phyloP scores from a whole-genome alignment of 805 yeast genomes.

The Lachancea nothofagi region DNA sequence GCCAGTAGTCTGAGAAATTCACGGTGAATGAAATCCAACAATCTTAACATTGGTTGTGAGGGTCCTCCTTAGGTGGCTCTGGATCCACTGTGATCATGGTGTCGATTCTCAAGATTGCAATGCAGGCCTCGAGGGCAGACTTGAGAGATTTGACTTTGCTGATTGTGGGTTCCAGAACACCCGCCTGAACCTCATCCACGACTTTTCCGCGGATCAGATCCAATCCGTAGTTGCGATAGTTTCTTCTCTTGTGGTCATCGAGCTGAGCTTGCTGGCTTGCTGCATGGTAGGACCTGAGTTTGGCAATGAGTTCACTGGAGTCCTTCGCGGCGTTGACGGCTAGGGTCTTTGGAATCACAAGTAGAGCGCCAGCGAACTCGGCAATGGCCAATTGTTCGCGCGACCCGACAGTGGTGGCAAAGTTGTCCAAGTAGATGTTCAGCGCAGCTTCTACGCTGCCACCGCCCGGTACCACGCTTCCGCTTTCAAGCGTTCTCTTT shows the following conservation, averaged over 20 bases:
- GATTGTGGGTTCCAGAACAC: constrained; percentile 93
- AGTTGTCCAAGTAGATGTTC: constrained; percentile 89
- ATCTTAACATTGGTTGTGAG: constrained; percentile 7
- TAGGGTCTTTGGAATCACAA: constrained; percentile 91
- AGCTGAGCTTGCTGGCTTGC: constrained; percentile 83
- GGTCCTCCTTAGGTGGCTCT: constrained; percentile 78
- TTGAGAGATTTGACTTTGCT: constrained; percentile 89
- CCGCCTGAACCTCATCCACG: constrained; percentile 74
- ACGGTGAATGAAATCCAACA: neutral
- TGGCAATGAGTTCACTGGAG: constrained; percentile 89
- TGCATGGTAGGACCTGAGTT: constrained; percentile 92
- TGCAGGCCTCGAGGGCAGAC: constrained; percentile 96
- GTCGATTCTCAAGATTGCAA: constrained; percentile 94
- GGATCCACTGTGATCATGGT: constrained; percentile 98
- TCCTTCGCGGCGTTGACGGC: constrained; percentile 98
- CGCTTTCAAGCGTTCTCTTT: constrained; percentile 92
- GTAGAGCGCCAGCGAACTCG: constrained; percentile 86
- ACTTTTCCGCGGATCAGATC: constrained; percentile 89
- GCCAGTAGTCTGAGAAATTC: too few species aligned
- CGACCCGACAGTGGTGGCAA: constrained; percentile 96
- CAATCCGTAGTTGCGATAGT: constrained; percentile 86
- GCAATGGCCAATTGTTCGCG: constrained; percentile 98
- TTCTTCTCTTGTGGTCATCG: constrained; percentile 77
- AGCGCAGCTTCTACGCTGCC: constrained; percentile 98
- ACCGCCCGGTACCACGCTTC: constrained; percentile 96